Evolutionary conservation across 2,329 filamentous ascomycete species (phyloP), one percentile per base, ranked within the genome.

Genomic region (Fusarium sp.): DNA sequence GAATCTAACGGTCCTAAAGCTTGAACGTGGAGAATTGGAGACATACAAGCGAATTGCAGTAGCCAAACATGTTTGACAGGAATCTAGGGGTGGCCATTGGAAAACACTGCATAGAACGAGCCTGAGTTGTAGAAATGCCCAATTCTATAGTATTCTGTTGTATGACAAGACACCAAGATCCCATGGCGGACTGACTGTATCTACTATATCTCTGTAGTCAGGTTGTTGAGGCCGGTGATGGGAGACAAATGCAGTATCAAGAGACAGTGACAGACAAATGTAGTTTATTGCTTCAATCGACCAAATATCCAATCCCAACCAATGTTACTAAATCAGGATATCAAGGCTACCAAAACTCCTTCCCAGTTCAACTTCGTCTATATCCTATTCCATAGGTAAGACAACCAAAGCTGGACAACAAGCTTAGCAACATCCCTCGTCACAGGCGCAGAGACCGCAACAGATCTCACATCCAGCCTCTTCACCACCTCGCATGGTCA

Each of bases 391-490:
- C 9, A 16, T 22, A 42, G 32, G 8, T 20, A 47, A 46, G 30
- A 62, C 34, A 22, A 49, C 34, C 22, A 41, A 29, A 60, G 27
- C 30, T 24, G 42, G 57, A 11, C 40, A 22, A 18, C 32, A 30
- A 32, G 57, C 45, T 67, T 60, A 83, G 75, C 82, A 83, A 77
- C 82, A 83, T 24, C 72, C 74, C 70, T 83, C 82, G 2, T 83
- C 74, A 70, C 82, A 83, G 53, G 75, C 81, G 74, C 82, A 83
- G 63, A 83, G 80, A 61, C 82, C 82, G 63, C 82, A 83, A 78
- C 82, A 83, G 65, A 83, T 73, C 72, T 83, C 82, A 61, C 82
- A 83, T 40, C 82, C 82, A 37, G 81, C 82, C 65, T 83, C 82
- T 69, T 83, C 82, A 69, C 82, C 82, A 72, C 82, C 82, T 44